These are phyloP conservation scores for Schwanniomyces occidentalis DNA, from an alignment of 805 yeast genomes.

Conservation along the genomic window DNA sequence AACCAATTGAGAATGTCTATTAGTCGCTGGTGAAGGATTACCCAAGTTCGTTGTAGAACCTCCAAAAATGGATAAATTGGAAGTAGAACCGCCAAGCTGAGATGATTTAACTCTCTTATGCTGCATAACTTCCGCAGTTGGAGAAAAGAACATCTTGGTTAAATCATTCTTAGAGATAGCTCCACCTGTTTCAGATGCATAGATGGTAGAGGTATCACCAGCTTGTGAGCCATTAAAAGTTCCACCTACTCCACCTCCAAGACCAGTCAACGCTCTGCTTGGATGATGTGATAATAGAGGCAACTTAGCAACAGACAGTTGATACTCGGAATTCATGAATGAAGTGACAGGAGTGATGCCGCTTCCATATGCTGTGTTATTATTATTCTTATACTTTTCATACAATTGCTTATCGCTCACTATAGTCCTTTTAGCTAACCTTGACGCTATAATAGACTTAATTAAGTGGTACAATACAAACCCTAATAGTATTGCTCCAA, in stretches of 20 bases:
- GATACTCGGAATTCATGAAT: conserved; percentile 16
- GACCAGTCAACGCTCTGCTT: conserved; percentile 16
- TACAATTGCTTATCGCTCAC: conserved; percentile 30
- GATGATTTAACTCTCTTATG: conserved; percentile 37
- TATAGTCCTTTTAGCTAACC: conserved; percentile 49
- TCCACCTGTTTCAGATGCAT: conserved; percentile 27
- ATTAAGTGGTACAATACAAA: conserved; percentile 54
- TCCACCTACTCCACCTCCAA: conserved; percentile 10
- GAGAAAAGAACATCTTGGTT: conserved; percentile 68
- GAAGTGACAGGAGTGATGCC: conserved; percentile 21
- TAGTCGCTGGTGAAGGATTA: conserved; percentile 23
- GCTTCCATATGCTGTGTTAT: conserved; percentile 29
- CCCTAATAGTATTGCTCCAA: conserved; percentile 56
- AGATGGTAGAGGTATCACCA: conserved; percentile 37
- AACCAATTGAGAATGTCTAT: conserved; percentile 29
- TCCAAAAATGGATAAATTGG: conserved; percentile 8
- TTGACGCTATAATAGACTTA: conserved; percentile 48
- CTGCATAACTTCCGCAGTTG: conserved; percentile 72
- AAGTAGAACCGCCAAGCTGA: too few species aligned
- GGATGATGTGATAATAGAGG: conserved; percentile 32
- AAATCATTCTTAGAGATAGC: conserved; percentile 40
- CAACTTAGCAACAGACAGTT: conserved; percentile 29
- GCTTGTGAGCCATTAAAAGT: conserved; percentile 19
- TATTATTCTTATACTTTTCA: conserved; percentile 32
- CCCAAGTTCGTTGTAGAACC: conserved; percentile 20